phyloP scores from a whole-genome alignment of 306 rosid species.

The Cajanus cajan region DNA sequence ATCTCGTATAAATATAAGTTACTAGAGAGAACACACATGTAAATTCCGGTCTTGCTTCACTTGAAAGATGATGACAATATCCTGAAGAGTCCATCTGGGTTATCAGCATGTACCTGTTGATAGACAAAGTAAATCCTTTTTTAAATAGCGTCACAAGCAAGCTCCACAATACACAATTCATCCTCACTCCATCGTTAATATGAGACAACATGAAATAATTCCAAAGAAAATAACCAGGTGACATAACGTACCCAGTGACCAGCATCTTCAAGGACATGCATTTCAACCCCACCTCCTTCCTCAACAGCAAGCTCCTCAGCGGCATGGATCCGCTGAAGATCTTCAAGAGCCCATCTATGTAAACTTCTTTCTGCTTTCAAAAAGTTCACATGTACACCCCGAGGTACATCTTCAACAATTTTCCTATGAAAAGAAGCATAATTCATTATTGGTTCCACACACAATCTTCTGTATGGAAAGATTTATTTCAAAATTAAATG shows the following conservation, averaged over 20 bases:
- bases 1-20: neutral
- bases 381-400: conserved; percentile 92
- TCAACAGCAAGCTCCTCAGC: conserved; percentile 88
- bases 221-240: neutral
- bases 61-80: conserved; percentile 80
- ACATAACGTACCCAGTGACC: conserved; percentile 84
- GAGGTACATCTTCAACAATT: conserved; percentile 94
- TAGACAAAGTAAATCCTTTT: conserved; percentile 4
- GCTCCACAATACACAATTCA: neutral
- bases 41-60: conserved; percentile 43
- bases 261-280: conserved; percentile 99
- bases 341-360: conserved; percentile 98
- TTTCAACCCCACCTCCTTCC: conserved; percentile 97
- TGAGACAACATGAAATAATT: neutral
- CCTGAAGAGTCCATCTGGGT: conserved; percentile 93
- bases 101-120: conserved; percentile 89
- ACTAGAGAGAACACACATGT: neutral
- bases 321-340: conserved; percentile 84
- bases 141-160: conserved; percentile 4
- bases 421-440: conserved; percentile 48
- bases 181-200: conserved; percentile 4
- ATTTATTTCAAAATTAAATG: conserved; percentile 15
- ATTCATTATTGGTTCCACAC: conserved; percentile 15
- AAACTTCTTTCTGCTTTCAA: conserved; percentile 98
- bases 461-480: conserved; percentile 1